phyloP scores from a whole-genome alignment of 2,329 filamentous ascomycete genomes.

The Botrytis sinoallii region DNA sequence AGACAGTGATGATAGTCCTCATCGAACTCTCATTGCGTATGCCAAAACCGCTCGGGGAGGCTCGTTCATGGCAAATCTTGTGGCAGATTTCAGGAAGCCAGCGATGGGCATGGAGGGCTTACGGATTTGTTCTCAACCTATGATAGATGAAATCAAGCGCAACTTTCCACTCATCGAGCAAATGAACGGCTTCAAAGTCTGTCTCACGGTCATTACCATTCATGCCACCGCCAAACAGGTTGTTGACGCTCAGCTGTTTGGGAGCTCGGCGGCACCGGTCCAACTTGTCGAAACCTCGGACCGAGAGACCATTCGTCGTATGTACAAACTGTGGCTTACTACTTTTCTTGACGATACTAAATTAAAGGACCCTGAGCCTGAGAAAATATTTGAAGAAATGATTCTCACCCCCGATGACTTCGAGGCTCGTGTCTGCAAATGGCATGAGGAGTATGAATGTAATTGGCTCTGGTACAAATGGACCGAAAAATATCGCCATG shows the following conservation, averaged over 20 bases:
- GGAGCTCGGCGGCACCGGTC: background rate
- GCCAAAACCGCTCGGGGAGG: background rate
- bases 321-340: background rate
- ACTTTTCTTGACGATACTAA: background rate
- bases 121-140: too few relatives aligned
- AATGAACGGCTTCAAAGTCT: background rate
- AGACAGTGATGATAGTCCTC: too few relatives aligned
- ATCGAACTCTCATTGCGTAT: background rate
- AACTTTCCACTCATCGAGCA: background rate
- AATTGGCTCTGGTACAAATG: background rate
- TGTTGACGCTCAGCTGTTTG: background rate
- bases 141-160: accelerated
- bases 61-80: background rate
- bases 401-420: background rate
- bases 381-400: background rate
- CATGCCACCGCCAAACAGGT: background rate
- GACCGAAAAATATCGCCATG: background rate
- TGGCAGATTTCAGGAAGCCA: accelerated
- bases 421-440: background rate
- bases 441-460: background rate
- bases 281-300: background rate
- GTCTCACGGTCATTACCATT: background rate
- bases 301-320: background rate
- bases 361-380: background rate
- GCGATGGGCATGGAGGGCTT: too few relatives aligned